Base-by-base conservation (phyloP, 2,329 filamentous ascomycete genomes). In the Claviceps humidiphila region DNA sequence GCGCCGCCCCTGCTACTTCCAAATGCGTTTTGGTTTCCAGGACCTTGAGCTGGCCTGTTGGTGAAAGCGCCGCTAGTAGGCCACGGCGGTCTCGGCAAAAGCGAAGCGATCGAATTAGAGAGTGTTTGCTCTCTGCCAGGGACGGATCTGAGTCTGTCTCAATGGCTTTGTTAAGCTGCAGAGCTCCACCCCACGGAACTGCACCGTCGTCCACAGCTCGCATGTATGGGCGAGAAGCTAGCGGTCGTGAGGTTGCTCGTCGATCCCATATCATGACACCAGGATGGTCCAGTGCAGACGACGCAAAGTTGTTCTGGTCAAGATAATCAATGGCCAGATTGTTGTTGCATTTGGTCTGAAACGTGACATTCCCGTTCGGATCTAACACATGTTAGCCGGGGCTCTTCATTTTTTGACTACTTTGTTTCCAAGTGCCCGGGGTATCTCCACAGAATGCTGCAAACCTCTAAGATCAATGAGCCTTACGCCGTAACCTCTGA, bases 261-360 rank as follows among this genome's bases (percentile, higher is more conserved):
- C 84, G 80, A 62, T 91, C 87, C 87, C 87, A 91, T 37, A 91
- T 75, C 64, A 85, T 82, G 50, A 91, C 75, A 7, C 81, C 81
- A 0, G 87, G 84, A 49, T 87, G 82, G 54, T 87, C 85, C 13
- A 87, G 71, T 2, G 84, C 84, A 14, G 86, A 88, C 1, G 87
- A 90, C 1, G 87, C 82, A 68, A 93, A 91, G 66, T 89, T 91
- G 59, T 93, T 89, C 57, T 84, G 81, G 59, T 94, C 85, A 22
- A 81, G 73, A 55, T 86, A 87, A 68, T 93, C 87, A 55, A 93
- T 87, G 16, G 86, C 79, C 51, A 93, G 65, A 57, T 85, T 85
- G 59, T 85, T 85, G 64, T 82, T 83, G 60, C 80, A 82, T 58
- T 78, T 80, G 4, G 81, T 85, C 55, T 77, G 77, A 57, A 82